Evolutionary conservation across 2,329 filamentous ascomycete species (phyloP), one percentile per base, ranked within the genome.

Genomic region (Apiospora kogelbergensis): DNA sequence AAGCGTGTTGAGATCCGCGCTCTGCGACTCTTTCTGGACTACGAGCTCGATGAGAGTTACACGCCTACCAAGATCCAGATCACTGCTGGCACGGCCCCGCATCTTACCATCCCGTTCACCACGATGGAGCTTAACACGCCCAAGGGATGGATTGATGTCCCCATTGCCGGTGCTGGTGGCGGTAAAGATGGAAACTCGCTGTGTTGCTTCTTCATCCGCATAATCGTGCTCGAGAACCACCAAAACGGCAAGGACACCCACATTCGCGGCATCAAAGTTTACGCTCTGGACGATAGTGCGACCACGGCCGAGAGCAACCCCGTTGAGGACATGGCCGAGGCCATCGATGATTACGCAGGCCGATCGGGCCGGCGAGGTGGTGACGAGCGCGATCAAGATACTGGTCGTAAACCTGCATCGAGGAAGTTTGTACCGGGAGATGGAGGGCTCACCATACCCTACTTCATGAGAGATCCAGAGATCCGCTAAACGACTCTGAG

Each of bases 161-260:
- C 93, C 26, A 81, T 89, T 22, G 78, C 78, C 1, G 83, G 84
- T 15, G 83, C 83, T 0, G 87, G 86, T n/a, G 84, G 85, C 48
- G 89, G 88, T 63, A 85, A 84, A 64, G 90, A 89, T 76, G 91
- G 87, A 48, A 92, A 90, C 74, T 92, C 95, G 1, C 87, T 98
- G 22, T 90, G 95, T 70, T 94, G 93, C 20, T 97, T 95, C 82
- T 89, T 98, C 40, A 86, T 99, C 37, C 95, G 98, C 80, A 90
- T 98, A 76, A 90, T 93, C 73, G 91, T 99, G 65, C 88, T 95
- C 66, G 96, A 98, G 82, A 99, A 99, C 77, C 96, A 99, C 79
- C 96, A 99, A 81, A 99, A 99, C 79, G 96, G 96, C 72, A 99
- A 99, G 80, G 96, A 99, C 79, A 99, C 96, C n/a, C 96, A 99